Evolutionary conservation across 2,329 filamentous ascomycete species (phyloP), one percentile per base, ranked within the genome.

Genomic region (Ascochyta viciae-villosae): DNA sequence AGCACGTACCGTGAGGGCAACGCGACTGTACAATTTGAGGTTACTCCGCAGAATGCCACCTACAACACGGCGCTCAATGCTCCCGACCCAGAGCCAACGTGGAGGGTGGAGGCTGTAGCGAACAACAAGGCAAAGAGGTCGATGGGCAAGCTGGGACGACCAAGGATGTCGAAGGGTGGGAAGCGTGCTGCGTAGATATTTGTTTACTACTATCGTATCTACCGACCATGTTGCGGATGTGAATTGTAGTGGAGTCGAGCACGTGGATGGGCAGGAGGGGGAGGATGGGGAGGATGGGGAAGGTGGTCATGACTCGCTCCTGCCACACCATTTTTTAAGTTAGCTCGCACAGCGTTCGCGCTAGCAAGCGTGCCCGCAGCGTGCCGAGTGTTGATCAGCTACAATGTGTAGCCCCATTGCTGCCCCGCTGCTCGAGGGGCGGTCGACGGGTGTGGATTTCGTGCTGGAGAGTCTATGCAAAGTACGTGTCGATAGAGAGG

Each of bases 21-120:
- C 58, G 66, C 45, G 4, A 81, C 82, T 2, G 70, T 84, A 1
- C 77, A 81, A 67, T 77, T 76, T 39, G 70, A 78, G 22, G 74
- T 80, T 0, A 60, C 80, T 50, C 72, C 75, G 1, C 54, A 38
- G 1, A 74, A 79, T 67, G 74, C 80, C n/a, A 83, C 78, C 23
- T 84, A 84, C 57, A 81, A 82, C 61, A 78, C 76, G 15, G 74
- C 65, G 33, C 66, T 77, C 6, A 77, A 80, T 59, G 76, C 58
- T 35, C 80, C 79, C 3, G 75, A 80, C 57, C 69, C 74, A 13
- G 58, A 61, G 49, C 66, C 71, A 8, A 73, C 70, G 15, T 73
- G 70, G 70, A 35, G 50, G 22, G 66, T 60, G 10, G 54, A 49
- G 27, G 55, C 48, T 19, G 54, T 40, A 15, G 55, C 47, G 37